Conservation (phyloP, 805 yeast genomes). For the Crinitomyces ghanaensis region DNA sequence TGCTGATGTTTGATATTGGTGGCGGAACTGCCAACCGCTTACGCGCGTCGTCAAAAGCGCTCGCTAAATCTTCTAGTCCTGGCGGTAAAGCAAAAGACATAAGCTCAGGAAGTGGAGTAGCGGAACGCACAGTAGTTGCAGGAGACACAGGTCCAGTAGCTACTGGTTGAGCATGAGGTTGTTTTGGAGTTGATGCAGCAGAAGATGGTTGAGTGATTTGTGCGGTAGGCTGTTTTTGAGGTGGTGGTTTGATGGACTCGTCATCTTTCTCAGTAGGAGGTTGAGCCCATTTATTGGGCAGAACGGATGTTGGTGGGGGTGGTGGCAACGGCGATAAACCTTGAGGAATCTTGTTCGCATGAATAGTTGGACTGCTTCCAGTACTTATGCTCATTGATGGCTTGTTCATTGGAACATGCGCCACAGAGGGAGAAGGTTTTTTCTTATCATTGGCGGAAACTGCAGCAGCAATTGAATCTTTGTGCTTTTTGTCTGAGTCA, state of each 20-base stretch:
- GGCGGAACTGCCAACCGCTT: constrained; percentile 40
- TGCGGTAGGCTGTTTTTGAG: constrained; percentile 8
- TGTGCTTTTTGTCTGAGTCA: constrained; percentile 24
- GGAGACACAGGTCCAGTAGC: constrained; percentile 15
- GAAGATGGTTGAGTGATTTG: constrained; percentile 15
- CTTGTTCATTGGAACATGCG: constrained; percentile 6
- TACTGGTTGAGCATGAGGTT: constrained; percentile 11
- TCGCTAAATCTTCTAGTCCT: constrained; percentile 30
- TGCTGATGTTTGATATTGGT: constrained; percentile 41
- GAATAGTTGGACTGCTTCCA: not conserved
- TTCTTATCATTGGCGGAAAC: constrained; percentile 40
- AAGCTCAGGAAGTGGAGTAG: too few relatives aligned
- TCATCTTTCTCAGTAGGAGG: not conserved
- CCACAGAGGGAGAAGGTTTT: constrained; percentile 45
- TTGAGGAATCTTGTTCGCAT: constrained; percentile 10
- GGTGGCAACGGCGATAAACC: constrained; percentile 18
- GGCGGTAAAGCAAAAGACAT: constrained; percentile 25
- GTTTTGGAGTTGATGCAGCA: constrained; percentile 14
- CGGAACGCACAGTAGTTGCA: constrained; percentile 13
- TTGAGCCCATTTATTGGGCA: not conserved
- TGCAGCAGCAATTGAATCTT: constrained; percentile 44
- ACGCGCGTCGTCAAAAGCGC: constrained; percentile 31
- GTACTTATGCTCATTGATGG: not conserved
- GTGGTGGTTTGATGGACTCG: constrained; percentile 1
- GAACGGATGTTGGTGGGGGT: constrained; percentile 5